Evolutionary conservation across 257 asterid genomes (phyloP).

Genomic region (Coffea eugenioides): DNA sequence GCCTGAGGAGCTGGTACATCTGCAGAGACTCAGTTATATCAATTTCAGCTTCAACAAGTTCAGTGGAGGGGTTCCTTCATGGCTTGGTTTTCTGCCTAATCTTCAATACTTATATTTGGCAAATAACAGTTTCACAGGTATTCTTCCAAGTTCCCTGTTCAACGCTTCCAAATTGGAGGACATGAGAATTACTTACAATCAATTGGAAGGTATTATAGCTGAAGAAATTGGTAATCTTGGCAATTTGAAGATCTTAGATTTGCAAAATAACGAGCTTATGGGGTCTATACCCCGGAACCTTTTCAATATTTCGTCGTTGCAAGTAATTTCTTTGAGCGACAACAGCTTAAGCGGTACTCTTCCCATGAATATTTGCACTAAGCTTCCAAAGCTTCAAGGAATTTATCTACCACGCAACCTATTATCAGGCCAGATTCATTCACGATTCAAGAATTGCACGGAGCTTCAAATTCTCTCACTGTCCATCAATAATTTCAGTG

Average conservation of each 20-base stretch:
- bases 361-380: slow-evolving; percentile 19
- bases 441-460: slow-evolving; percentile 19
- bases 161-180: slow-evolving; percentile 10
- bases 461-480: background rate
- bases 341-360: slow-evolving; percentile 20
- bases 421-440: slow-evolving; percentile 22
- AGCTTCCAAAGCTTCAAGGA: slow-evolving; percentile 8
- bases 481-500: background rate
- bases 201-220: slow-evolving; percentile 17
- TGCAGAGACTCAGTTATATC: slow-evolving; percentile 13
- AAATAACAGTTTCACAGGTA: slow-evolving; percentile 18
- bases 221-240: slow-evolving; percentile 9
- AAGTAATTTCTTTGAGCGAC: background rate
- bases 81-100: slow-evolving; percentile 13
- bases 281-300: slow-evolving; percentile 21
- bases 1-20: slow-evolving; percentile 7
- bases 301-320: slow-evolving; percentile 22
- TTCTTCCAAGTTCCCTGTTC: slow-evolving; percentile 13
- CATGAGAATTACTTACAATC: background rate
- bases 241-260: background rate
- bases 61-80: slow-evolving; percentile 26
- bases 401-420: background rate
- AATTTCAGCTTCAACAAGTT: slow-evolving; percentile 16
- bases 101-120: background rate
- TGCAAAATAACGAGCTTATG: slow-evolving; percentile 7